Evolutionary conservation across 805 yeast species (phyloP).

Genomic region (Wickerhamomyces tratensis): DNA sequence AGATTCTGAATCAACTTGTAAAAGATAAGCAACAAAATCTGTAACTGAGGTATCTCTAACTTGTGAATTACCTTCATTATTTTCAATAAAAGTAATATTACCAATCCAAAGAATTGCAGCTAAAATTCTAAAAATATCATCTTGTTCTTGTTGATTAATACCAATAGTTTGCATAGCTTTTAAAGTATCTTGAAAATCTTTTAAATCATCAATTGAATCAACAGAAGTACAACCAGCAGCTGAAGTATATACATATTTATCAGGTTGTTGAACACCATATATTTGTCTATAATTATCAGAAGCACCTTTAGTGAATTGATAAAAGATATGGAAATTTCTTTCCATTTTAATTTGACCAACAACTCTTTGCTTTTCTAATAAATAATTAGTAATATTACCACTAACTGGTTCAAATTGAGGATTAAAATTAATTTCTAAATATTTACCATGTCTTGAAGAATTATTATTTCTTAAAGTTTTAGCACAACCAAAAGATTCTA

Average conservation of each 20-base stretch:
- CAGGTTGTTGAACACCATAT: constrained; percentile 91
- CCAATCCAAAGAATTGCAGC: constrained; percentile 93
- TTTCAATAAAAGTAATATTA: constrained; percentile 76
- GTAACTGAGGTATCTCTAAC: constrained; percentile 86
- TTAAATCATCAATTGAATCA: constrained; percentile 73
- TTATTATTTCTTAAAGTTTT: constrained; percentile 84
- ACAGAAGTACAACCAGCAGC: constrained; percentile 81
- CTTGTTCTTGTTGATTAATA: constrained; percentile 72
- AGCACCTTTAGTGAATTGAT: constrained; percentile 90
- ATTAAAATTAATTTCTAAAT: constrained; percentile 84
- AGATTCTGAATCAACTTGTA: constrained; percentile 66
- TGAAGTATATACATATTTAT: constrained; percentile 82
- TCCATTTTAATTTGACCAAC: constrained; percentile 91
- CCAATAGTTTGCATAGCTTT: constrained; percentile 88
- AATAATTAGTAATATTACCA: constrained; percentile 91
- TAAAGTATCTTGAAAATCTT: constrained; percentile 73
- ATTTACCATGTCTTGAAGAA: constrained; percentile 88
- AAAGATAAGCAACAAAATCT: constrained; percentile 83
- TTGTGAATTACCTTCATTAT: constrained; percentile 77
- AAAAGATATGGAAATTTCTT: constrained; percentile 94
- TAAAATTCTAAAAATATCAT: constrained; percentile 75
- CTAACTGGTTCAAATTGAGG: constrained; percentile 79
- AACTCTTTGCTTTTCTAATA: constrained; percentile 91
- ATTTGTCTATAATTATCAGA: constrained; percentile 72
- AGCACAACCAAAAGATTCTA: constrained; percentile 92